phyloP scores from a whole-genome alignment of 176 grass and related monocot genomes.

The Musa schizocarpa region DNA sequence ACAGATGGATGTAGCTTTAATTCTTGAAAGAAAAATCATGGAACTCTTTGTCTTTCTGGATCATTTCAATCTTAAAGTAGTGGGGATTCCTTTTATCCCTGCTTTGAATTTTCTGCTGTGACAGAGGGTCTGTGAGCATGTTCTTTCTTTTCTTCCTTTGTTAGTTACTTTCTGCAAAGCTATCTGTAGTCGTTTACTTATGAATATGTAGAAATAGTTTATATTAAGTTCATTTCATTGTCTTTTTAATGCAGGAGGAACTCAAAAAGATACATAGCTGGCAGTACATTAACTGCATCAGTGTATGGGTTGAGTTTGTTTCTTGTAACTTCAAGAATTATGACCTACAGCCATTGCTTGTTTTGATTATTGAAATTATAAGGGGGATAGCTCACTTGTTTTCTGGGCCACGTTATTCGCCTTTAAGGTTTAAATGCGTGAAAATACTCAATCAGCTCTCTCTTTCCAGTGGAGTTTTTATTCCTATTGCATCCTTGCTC shows the following conservation, averaged over 20 bases:
- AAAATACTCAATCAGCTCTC: conserved; percentile 87
- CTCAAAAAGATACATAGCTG: conserved; percentile 80
- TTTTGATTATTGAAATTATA: conserved; percentile 52
- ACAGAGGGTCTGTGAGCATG: neutral
- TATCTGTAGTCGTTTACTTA: neutral
- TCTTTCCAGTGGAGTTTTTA: conserved; percentile 56
- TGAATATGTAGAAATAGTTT: neutral
- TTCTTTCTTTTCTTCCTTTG: too few relatives aligned
- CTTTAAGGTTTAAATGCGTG: conserved; percentile 63
- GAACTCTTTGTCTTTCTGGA: too few relatives aligned
- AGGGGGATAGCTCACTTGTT: conserved; percentile 68
- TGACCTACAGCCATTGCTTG: conserved; percentile 50
- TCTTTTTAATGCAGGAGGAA: conserved; percentile 55
- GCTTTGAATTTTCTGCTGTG: neutral
- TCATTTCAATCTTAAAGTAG: neutral
- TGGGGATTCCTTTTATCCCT: neutral
- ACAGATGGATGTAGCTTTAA: too few relatives aligned
- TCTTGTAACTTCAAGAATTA: conserved; percentile 69
- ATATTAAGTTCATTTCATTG: neutral
- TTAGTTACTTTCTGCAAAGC: neutral
- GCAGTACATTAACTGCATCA: conserved; percentile 79
- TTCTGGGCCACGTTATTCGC: conserved; percentile 48
- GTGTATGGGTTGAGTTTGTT: conserved; percentile 74
- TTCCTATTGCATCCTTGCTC: conserved; percentile 68
- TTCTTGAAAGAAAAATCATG: too few relatives aligned